Percentiles rank a stretch among this genome's conserved stretches.
These are phyloP conservation scores for Poronia punctata DNA, from an alignment of 495 filamentous ascomycete species.

Conservation along the genomic window DNA sequence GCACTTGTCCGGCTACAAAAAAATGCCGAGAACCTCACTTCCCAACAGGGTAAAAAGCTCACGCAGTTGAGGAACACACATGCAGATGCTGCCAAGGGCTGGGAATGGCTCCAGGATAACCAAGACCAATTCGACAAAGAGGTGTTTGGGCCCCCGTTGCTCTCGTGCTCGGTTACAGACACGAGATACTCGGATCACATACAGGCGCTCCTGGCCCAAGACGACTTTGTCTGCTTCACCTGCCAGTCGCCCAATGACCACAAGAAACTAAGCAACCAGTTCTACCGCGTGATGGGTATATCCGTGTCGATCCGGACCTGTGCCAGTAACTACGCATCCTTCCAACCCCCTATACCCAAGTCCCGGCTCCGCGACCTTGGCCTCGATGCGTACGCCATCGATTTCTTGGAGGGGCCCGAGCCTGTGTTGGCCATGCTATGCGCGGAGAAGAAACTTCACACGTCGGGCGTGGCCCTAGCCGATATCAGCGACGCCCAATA, in stretches of 20 bases:
- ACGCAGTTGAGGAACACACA: conserved; percentile 51
- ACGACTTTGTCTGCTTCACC: conserved; percentile 68
- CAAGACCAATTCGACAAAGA: conserved; percentile 65
- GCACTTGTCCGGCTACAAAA: conserved; percentile 27
- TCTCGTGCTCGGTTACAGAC: conserved; percentile 77
- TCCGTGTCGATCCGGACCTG: conserved; percentile 57
- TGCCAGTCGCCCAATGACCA: conserved; percentile 67
- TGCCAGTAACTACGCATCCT: conserved; percentile 40
- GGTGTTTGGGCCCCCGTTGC: conserved; percentile 77
- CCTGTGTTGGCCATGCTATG: conserved; percentile 85
- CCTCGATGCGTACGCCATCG: conserved; percentile 71
- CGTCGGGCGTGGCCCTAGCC: conserved; percentile 54
- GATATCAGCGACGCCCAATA: conserved; percentile 60
- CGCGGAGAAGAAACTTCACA: conserved; percentile 55
- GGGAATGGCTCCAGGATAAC: conserved; percentile 74
- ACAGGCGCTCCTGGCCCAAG: conserved; percentile 58
- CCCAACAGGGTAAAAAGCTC: conserved; percentile 69
- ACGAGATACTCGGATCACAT: conserved; percentile 64
- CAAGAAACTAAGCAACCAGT: conserved; percentile 54
- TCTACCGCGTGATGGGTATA: conserved; percentile 50
- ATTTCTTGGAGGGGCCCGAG: conserved; percentile 73
- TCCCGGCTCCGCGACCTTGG: conserved; percentile 51
- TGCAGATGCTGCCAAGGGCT: conserved; percentile 57
- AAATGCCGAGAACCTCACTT: conserved; percentile 57
- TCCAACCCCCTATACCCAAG: conserved; percentile 48